Base-by-base conservation (phyloP, 2,329 filamentous ascomycete genomes). In the Ambrosiella xylebori region DNA sequence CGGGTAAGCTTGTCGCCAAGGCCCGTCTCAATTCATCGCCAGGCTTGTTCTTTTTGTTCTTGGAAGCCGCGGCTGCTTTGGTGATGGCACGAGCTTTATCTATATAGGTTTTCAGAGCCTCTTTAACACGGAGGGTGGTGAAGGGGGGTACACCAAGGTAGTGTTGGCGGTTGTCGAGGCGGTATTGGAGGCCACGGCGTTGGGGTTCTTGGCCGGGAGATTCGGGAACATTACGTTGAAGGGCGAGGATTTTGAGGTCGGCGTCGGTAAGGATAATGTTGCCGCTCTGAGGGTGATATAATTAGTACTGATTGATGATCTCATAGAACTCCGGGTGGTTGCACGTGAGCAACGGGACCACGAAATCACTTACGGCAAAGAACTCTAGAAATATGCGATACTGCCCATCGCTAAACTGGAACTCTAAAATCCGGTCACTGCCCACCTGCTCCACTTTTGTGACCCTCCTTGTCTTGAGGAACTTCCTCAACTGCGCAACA, bases 301-400 rank as follows among this genome's bases (percentile, higher is more conserved):
- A 15, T 56, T 56, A 52, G 47, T 9, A 47, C n/a, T 56, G 12
- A 60, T 59, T 61, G 62, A 40, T 62, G 54, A 7, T 27, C 27
- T 27, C 27, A 27, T 27, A 27, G 27, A 27, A 27, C 27, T 27
- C 27, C 4, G 27, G 27, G 27, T 27, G 5, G 3, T 27, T 27
- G 2, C 27, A 27, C 27, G 3, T 5, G 27, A 27, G 4, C 27
- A 27, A 27, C 27, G 27, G 27, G 27, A 3, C 27, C 2, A 38
- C 6, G 2, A 2, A 38, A 40, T 1, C 9, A 58, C 66, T 47
- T 65, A 74, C 73, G 1, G 93, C 91, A 68, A 95, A 98, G 72
- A 98, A 98, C 71, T 98, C 93, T 36, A 98, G 74, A 67, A 88
- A 96, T 19, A 98, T 70, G 47, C 85, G 78, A 67, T 94, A 96